Evolutionary conservation across 371 early-diverging fungal genomes (phyloP).

Genomic region (Mucor velutinosus): DNA sequence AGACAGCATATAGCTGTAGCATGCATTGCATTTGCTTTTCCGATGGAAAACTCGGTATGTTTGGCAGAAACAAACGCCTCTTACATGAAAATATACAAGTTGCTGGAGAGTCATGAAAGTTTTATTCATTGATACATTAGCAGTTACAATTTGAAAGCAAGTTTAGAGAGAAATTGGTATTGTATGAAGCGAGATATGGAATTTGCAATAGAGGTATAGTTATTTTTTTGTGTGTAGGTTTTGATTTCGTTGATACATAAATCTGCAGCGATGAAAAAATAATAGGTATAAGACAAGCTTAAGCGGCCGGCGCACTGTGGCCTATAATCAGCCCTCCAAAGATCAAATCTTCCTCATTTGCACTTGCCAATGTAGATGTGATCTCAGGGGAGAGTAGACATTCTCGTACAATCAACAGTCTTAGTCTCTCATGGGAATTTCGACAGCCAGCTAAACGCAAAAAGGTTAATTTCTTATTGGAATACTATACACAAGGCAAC

Average conservation of each 20-base stretch:
- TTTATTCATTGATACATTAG: not conserved
- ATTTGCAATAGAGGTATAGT: not conserved
- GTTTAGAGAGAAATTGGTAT: not conserved
- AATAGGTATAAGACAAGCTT: conserved; percentile 6
- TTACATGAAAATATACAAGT: not conserved
- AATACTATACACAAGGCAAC: not conserved
- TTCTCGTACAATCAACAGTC: conserved; percentile 52
- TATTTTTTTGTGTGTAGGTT: not conserved
- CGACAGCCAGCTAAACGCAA: conserved; percentile 48
- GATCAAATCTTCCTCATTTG: conserved; percentile 23
- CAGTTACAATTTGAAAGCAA: not conserved
- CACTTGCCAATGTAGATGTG: conserved; percentile 1
- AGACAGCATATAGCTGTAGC: not conserved
- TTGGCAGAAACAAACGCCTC: not conserved
- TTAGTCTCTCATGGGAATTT: conserved; percentile 57
- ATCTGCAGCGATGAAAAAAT: not conserved
- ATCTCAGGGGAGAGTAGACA: conserved; percentile 38
- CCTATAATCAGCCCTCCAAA: conserved; percentile 26
- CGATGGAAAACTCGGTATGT: not conserved
- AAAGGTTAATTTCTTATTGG: not conserved
- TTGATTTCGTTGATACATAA: not conserved
- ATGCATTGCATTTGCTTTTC: not conserved
- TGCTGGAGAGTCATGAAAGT: not conserved
- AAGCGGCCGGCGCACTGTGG: conserved; percentile 35
- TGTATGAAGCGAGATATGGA: not conserved